A percentile compares a stretch with the other conserved stretches of the same genome.
Evolutionary conservation across 495 filamentous ascomycete species (phyloP).

Genomic region (Penicillium taxi): DNA sequence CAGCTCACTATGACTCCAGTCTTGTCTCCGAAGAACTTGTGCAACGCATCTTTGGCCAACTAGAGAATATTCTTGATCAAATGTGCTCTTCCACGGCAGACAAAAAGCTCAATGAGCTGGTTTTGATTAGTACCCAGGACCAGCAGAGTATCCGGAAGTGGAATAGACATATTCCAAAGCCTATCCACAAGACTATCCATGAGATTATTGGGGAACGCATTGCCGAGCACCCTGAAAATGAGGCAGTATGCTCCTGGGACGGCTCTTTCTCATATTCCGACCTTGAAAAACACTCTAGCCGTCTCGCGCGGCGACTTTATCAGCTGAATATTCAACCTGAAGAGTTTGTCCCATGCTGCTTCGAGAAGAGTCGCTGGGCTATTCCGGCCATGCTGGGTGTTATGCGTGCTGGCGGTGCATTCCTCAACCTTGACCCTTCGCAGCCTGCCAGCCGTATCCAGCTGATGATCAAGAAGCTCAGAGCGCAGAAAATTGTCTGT

Average conservation of each 20-base stretch:
- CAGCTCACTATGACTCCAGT: constrained; percentile 1
- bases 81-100: too few species aligned
- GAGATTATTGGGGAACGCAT: too few species aligned
- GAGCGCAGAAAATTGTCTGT: too few species aligned
- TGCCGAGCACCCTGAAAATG: constrained; percentile 20
- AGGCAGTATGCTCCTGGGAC: constrained; percentile 44
- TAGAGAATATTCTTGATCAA: constrained; percentile 3
- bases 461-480: too few species aligned
- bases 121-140: too few species aligned
- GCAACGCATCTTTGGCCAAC: constrained; percentile 1
- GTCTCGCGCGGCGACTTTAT: constrained; percentile 29
- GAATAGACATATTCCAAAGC: too few species aligned
- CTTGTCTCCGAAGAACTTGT: not conserved
- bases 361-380: constrained; percentile 51
- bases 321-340: constrained; percentile 39
- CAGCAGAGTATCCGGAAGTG: too few species aligned
- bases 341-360: constrained; percentile 44
- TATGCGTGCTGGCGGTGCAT: constrained; percentile 51
- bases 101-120: too few species aligned
- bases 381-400: constrained; percentile 47
- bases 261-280: constrained; percentile 39
- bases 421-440: constrained; percentile 49
- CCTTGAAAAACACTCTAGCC: constrained; percentile 30
- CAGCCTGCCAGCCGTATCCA: constrained; percentile 48
- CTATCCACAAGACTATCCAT: too few species aligned